Evolutionary conservation across 129 eudicot genomes (phyloP).

Genomic region (Helianthus tuberosus): DNA sequence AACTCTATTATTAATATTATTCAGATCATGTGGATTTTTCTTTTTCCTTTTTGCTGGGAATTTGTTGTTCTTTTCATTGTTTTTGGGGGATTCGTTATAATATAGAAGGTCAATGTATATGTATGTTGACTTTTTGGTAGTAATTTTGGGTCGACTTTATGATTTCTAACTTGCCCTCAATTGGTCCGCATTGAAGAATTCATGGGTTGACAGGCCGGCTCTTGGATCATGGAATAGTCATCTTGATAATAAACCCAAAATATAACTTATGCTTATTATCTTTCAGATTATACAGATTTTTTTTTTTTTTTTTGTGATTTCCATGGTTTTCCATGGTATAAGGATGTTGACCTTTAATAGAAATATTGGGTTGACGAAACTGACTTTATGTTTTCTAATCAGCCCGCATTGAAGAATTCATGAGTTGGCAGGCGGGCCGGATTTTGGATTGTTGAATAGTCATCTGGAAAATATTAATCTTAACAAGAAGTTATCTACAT

Average conservation of each 20-base stretch:
- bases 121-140: background rate
- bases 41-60: background rate
- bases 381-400: background rate
- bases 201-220: too few relatives aligned
- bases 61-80: background rate
- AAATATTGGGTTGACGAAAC: background rate
- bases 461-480: too few relatives aligned
- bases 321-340: background rate
- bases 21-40: background rate
- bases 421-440: too few relatives aligned
- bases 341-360: background rate
- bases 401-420: too few relatives aligned
- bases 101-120: slow-evolving; percentile 1
- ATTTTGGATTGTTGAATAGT: too few relatives aligned
- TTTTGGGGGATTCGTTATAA: background rate
- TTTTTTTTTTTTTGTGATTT: background rate
- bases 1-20: background rate
- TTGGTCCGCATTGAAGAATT: too few relatives aligned
- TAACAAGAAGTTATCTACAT: too few relatives aligned
- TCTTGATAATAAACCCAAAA: too few relatives aligned
- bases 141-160: background rate
- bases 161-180: background rate
- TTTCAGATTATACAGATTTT: background rate
- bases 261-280: background rate
- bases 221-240: too few relatives aligned